Evolutionary conservation across 352 stramenopile species (phyloP).

Genomic region (Pythium volutum): DNA sequence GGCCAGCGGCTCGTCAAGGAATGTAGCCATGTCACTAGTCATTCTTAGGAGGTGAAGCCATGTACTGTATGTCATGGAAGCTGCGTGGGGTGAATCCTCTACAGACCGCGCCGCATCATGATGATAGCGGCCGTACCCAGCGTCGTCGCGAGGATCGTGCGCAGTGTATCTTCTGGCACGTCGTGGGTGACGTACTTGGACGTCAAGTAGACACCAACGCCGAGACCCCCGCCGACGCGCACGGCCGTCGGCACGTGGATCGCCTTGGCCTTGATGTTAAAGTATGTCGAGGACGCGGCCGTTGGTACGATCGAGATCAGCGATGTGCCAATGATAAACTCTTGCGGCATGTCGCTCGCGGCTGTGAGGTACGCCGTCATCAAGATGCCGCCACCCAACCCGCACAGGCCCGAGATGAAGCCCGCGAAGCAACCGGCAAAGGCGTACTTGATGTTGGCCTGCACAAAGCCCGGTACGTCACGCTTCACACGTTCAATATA

Average conservation of each 20-base stretch:
- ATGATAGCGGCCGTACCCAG: slow-evolving; percentile 66
- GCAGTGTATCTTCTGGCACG: slow-evolving; percentile 70
- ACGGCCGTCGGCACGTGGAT: slow-evolving; percentile 73
- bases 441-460: slow-evolving; percentile 76
- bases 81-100: slow-evolving; percentile 8
- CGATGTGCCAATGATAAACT: slow-evolving; percentile 81
- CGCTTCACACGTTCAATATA: slow-evolving; percentile 45
- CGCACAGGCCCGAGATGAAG: slow-evolving; percentile 84
- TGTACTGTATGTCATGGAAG: not conserved
- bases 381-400: slow-evolving; percentile 78
- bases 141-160: slow-evolving; percentile 66
- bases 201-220: slow-evolving; percentile 63
- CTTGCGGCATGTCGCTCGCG: slow-evolving; percentile 83
- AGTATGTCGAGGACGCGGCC: slow-evolving; percentile 72
- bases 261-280: slow-evolving; percentile 75
- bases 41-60: not conserved
- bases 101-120: slow-evolving; percentile 77
- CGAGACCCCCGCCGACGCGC: slow-evolving; percentile 63
- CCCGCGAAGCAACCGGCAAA: slow-evolving; percentile 63
- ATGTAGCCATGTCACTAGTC: slow-evolving; percentile 4
- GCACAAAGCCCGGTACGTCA: slow-evolving; percentile 44
- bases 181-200: slow-evolving; percentile 84
- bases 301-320: slow-evolving; percentile 80
- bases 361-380: slow-evolving; percentile 86
- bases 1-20: not conserved